phyloP scores from a whole-genome alignment of 148 eudicot genomes.

The Silene latifolia region DNA sequence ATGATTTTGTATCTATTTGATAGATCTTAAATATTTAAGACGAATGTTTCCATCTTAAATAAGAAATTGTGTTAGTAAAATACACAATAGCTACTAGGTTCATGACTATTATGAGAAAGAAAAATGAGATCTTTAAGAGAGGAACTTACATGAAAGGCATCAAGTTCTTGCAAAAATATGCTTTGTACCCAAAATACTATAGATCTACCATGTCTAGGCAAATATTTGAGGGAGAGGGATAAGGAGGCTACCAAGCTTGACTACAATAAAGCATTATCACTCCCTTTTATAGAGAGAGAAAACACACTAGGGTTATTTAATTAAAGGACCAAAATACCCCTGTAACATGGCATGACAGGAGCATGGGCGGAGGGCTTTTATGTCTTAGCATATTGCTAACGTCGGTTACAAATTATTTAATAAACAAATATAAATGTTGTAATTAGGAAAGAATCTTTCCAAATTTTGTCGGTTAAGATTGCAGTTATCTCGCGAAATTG shows the following conservation, averaged over 20 bases:
- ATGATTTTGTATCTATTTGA: too few species aligned
- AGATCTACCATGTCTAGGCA: neutral
- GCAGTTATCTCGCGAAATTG: too few species aligned
- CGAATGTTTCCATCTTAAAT: too few species aligned
- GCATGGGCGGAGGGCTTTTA: neutral
- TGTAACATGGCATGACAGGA: neutral
- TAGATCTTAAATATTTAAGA: too few species aligned
- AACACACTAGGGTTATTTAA: conserved; percentile 13
- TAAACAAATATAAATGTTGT: neutral
- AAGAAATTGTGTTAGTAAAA: too few species aligned
- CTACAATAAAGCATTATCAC: neutral
- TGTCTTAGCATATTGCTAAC: neutral
- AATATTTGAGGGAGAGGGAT: neutral
- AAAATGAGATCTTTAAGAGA: neutral
- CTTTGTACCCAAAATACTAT: neutral
- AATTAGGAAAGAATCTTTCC: neutral
- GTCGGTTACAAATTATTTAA: neutral
- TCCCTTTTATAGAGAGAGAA: neutral
- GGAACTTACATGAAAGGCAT: neutral
- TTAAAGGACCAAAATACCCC: conserved; percentile 15
- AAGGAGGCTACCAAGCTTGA: neutral
- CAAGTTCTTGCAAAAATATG: neutral
- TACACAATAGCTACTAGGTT: too few species aligned
- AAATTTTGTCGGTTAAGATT: neutral
- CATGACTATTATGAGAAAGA: too few species aligned